Percentiles rank a stretch among this genome's conserved stretches.
Conservation (phyloP, 1,284 basidiomycete species). For the Puccinia triticina region DNA sequence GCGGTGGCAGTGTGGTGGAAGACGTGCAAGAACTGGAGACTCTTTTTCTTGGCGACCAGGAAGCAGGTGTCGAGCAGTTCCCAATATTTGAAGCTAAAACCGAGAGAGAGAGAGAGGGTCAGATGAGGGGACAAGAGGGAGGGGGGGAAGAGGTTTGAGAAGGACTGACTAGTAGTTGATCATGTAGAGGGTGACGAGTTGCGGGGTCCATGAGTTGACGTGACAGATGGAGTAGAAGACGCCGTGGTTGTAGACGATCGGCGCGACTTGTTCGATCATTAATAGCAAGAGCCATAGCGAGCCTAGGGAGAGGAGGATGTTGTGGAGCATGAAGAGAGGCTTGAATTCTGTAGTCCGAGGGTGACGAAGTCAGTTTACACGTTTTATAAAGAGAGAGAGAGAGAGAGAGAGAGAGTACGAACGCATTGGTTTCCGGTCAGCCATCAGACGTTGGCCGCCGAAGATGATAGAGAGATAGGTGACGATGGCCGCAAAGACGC, state of each 20-base stretch:
- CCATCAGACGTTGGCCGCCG: constrained; percentile 82
- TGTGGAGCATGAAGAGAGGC: constrained; percentile 87
- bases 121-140: constrained; percentile 78
- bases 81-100: constrained; percentile 45
- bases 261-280: constrained; percentile 86
- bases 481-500: constrained; percentile 72
- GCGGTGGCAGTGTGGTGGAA: constrained; percentile 99
- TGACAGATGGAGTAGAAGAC: constrained; percentile 79
- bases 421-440: constrained; percentile 60
- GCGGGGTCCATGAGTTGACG: constrained; percentile 76
- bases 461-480: constrained; percentile 89
- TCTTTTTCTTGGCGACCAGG: constrained; percentile 47
- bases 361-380: constrained; percentile 44
- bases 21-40: constrained; percentile 84
- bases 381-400: background rate
- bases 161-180: constrained; percentile 95
- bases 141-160: constrained; percentile 70
- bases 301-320: constrained; percentile 80
- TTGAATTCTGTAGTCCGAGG: constrained; percentile 71
- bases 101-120: constrained; percentile 88
- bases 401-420: constrained; percentile 40
- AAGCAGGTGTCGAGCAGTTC: constrained; percentile 46
- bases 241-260: constrained; percentile 72
- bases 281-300: constrained; percentile 78
- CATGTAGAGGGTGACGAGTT: constrained; percentile 90